These are phyloP conservation scores for Cutaneotrichosporon sp. DNA, from an alignment of 1,284 basidiomycete species.

Conservation along the genomic window DNA sequence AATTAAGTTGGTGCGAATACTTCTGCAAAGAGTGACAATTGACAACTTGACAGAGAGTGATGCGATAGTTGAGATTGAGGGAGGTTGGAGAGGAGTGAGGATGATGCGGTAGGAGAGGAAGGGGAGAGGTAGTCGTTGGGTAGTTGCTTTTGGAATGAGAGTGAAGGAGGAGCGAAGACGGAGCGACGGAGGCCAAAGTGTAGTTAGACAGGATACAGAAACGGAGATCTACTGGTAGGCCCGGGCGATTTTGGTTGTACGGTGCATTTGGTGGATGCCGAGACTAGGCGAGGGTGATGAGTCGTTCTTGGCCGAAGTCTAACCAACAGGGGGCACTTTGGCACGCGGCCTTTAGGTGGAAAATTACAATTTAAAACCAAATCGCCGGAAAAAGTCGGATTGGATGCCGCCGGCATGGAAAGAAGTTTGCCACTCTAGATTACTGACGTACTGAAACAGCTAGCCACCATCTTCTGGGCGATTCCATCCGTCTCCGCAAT, in stretches of 20 bases:
- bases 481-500: not conserved
- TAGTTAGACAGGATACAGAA: not conserved
- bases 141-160: not conserved
- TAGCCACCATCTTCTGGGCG: not conserved
- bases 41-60: not conserved
- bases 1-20: not conserved
- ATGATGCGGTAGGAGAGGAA: not conserved
- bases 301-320: not conserved
- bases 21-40: not conserved
- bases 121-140: not conserved
- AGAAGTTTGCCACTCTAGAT: no score
- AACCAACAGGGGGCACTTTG: not conserved
- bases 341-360: not conserved
- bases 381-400: conserved; percentile 5
- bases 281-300: not conserved
- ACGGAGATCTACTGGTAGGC: not conserved
- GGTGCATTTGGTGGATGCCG: not conserved
- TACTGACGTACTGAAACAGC: not conserved
- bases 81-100: not conserved
- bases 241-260: no score
- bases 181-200: not conserved
- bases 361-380: not conserved
- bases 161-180: not conserved
- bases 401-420: not conserved
- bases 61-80: not conserved